Conservation (phyloP, 2,329 filamentous ascomycete genomes). For the Paecilomyces fulvus region DNA sequence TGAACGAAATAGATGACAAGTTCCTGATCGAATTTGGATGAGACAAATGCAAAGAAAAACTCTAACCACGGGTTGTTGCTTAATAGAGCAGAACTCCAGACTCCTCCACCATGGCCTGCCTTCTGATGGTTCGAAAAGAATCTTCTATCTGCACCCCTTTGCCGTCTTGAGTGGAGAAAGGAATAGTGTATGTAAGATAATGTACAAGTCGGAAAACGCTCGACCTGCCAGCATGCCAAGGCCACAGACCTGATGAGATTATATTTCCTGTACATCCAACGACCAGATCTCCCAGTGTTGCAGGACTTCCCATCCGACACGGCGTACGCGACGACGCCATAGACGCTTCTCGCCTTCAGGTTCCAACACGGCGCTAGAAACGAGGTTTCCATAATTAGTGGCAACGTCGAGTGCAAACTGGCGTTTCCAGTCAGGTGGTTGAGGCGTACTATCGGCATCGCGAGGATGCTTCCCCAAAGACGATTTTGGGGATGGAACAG, state of each 20-base stretch:
- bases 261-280: constrained; percentile 33
- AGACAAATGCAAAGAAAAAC: not conserved
- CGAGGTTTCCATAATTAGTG: not conserved
- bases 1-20: not conserved
- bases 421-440: constrained; percentile 1
- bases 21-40: not conserved
- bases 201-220: not conserved
- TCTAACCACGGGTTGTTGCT: not conserved
- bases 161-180: not conserved
- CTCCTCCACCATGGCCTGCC: not conserved
- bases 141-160: not conserved
- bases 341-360: constrained; percentile 14
- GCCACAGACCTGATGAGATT: not conserved
- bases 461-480: constrained; percentile 18
- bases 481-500: constrained; percentile 8
- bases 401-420: not conserved
- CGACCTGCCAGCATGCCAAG: not conserved
- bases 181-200: not conserved
- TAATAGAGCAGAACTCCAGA: not conserved
- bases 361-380: not conserved
- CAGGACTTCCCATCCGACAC: constrained; percentile 33
- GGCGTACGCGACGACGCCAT: constrained; percentile 25
- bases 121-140: not conserved
- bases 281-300: constrained; percentile 38
- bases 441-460: constrained; percentile 8